Conservation (phyloP, 768 basidiomycete species). For the Cystobasidium tubakii region DNA sequence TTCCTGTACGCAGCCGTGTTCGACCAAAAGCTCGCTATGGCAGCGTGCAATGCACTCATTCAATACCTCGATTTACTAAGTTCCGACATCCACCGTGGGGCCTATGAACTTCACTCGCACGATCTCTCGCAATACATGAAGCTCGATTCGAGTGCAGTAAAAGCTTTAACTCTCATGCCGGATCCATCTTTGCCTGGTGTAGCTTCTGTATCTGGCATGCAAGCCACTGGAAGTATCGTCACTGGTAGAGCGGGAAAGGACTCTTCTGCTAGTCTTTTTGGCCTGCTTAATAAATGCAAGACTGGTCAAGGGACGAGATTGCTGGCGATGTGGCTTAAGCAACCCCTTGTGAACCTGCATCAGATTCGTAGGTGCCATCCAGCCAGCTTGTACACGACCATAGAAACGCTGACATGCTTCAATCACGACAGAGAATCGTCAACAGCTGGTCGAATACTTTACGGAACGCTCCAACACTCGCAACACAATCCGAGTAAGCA, state of each 20-base stretch:
- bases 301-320: constrained; percentile 86
- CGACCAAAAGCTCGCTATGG: constrained; percentile 67
- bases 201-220: constrained; percentile 41
- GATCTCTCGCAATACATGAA: constrained; percentile 93
- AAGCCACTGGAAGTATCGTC: constrained; percentile 48
- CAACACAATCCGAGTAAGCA: not conserved
- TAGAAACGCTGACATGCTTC: no score
- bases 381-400: no score
- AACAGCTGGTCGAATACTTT: constrained; percentile 79
- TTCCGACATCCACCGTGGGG: constrained; percentile 70
- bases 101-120: constrained; percentile 74
- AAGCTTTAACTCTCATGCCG: constrained; percentile 68
- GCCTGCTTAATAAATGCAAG: constrained; percentile 88
- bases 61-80: constrained; percentile 72
- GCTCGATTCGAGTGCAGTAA: constrained; percentile 86
- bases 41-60: constrained; percentile 73
- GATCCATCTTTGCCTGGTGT: constrained; percentile 42
- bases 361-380: constrained; percentile 71
- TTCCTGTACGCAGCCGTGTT: constrained; percentile 62
- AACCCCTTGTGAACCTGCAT: constrained; percentile 86
- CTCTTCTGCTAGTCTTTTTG: constrained; percentile 60
- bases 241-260: constrained; percentile 18
- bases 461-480: constrained; percentile 60
- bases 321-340: constrained; percentile 87
- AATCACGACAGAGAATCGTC: constrained; percentile 81